These are phyloP conservation scores for Cadophora sp. DNA, from an alignment of 2,329 filamentous ascomycete genomes.

Conservation along the genomic window DNA sequence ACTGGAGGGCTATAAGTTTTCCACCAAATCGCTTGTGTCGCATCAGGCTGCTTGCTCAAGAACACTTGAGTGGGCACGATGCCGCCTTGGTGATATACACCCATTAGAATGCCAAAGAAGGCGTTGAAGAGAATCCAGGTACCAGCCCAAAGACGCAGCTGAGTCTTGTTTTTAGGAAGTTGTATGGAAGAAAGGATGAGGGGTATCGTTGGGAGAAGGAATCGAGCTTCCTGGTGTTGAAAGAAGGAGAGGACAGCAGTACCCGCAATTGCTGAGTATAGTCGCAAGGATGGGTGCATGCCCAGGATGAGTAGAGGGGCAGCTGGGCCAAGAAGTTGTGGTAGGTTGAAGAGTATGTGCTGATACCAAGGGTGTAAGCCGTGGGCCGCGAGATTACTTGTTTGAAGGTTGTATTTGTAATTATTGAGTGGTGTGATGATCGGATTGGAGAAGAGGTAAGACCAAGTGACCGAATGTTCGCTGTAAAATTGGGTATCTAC, in stretches of 20 bases:
- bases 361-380: conserved; percentile 82
- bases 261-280: conserved; percentile 78
- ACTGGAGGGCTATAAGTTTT: conserved; percentile 84
- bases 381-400: conserved; percentile 75
- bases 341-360: conserved; percentile 74
- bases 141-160: conserved; percentile 61
- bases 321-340: conserved; percentile 75
- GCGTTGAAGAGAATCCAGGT: conserved; percentile 75
- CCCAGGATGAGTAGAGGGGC: conserved; percentile 64
- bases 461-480: conserved; percentile 66
- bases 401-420: conserved; percentile 74
- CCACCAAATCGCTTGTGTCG: conserved; percentile 77
- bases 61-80: conserved; percentile 79
- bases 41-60: conserved; percentile 70
- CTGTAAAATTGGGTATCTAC: conserved; percentile 88
- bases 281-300: conserved; percentile 64
- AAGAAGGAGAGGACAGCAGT: conserved; percentile 75
- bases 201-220: conserved; percentile 77
- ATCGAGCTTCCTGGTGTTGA: conserved; percentile 81
- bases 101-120: conserved; percentile 74
- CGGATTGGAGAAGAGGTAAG: conserved; percentile 67
- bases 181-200: conserved; percentile 77
- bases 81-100: conserved; percentile 82
- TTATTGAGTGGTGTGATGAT: conserved; percentile 82
- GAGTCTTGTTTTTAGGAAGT: conserved; percentile 62